phyloP scores from a whole-genome alignment of 345 rosid genomes.

The Arabis alpina region DNA sequence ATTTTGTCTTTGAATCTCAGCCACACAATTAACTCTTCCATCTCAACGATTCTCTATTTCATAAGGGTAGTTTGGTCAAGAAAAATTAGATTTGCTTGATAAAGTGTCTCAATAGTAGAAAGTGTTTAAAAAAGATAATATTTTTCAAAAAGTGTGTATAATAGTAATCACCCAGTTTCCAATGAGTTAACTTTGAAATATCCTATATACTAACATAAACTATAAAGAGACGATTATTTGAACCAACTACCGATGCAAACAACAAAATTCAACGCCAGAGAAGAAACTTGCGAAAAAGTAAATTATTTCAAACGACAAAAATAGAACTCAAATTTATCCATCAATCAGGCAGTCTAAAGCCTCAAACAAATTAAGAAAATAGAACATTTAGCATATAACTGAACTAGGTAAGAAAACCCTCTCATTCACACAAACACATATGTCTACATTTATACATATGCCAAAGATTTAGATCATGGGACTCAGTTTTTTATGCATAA shows the following conservation, averaged over 20 bases:
- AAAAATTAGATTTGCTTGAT: too few species aligned
- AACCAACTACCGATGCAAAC: neutral
- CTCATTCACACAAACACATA: slow-evolving; percentile 15
- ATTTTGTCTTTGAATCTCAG: too few species aligned
- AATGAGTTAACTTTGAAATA: neutral
- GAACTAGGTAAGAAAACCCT: neutral
- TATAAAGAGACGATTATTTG: neutral
- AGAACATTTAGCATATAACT: too few species aligned
- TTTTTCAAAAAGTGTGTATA: too few species aligned
- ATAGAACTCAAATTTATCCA: neutral
- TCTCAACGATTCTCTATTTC: too few species aligned
- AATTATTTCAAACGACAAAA: neutral
- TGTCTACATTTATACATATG: slow-evolving; percentile 17
- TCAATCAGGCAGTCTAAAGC: slow-evolving; percentile 19
- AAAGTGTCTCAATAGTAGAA: too few species aligned
- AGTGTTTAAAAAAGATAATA: too few species aligned
- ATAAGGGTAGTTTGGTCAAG: too few species aligned
- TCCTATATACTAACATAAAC: neutral
- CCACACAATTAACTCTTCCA: too few species aligned
- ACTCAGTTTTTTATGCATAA: slow-evolving; percentile 22
- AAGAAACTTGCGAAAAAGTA: neutral
- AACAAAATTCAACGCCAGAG: slow-evolving; percentile 8
- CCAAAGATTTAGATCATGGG: slow-evolving; percentile 4
- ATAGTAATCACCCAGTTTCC: too few species aligned
- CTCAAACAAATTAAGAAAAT: slow-evolving; percentile 18